These are phyloP conservation scores for Nyctanthes arbortristis DNA, from an alignment of 257 asterid species.

Conservation along the genomic window DNA sequence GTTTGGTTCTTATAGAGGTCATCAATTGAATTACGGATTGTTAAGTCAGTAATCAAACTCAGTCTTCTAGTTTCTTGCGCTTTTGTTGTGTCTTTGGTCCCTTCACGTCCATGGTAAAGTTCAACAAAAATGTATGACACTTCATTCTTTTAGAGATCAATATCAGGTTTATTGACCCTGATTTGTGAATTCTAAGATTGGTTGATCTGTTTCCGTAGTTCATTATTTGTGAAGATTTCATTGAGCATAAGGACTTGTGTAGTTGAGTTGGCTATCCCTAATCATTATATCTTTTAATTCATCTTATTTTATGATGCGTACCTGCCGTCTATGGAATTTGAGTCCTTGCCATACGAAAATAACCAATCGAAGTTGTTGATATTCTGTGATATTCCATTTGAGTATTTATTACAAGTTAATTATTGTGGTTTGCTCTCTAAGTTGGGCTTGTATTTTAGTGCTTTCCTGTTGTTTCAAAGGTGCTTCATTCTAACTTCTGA, in stretches of 20 bases:
- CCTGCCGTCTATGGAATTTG: too few species aligned
- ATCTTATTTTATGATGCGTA: too few species aligned
- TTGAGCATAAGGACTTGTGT: background rate
- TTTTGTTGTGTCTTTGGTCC: background rate
- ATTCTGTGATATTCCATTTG: background rate
- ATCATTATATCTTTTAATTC: too few species aligned
- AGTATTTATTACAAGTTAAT: background rate
- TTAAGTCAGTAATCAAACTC: conserved; percentile 3
- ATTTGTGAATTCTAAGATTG: background rate
- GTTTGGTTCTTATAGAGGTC: background rate
- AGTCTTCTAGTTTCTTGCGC: background rate
- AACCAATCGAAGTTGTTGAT: background rate
- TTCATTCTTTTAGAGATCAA: background rate
- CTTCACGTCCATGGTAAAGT: too few species aligned
- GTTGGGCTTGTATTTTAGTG: too few species aligned
- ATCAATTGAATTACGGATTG: background rate
- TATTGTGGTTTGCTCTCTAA: background rate
- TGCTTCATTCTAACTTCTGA: conserved; percentile 18
- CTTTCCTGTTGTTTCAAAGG: conserved; percentile 7
- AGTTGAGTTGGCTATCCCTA: conserved; percentile 9
- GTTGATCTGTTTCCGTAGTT: background rate
- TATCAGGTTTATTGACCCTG: background rate
- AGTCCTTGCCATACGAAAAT: background rate
- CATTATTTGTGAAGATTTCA: conserved; percentile 8
- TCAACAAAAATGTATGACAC: too few species aligned